Conservation (phyloP, 768 basidiomycete genomes). For the Cyathus striatus region DNA sequence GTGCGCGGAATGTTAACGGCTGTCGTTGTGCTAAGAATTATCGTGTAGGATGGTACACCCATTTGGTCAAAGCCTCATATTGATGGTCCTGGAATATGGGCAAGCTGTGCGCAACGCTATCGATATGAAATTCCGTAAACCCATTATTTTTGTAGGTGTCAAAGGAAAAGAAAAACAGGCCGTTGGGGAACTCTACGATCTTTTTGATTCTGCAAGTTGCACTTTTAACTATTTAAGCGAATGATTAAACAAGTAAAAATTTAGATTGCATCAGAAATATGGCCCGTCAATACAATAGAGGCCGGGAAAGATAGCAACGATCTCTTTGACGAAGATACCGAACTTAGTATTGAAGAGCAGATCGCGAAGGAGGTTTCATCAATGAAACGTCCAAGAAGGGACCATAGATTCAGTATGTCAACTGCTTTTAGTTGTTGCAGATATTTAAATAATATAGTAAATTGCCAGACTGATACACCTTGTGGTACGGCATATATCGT, state of each 20-base stretch:
- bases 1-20: conserved; percentile 6
- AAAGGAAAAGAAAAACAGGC: conserved; percentile 81
- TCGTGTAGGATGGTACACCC: conserved; percentile 55
- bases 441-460: too few relatives aligned
- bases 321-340: conserved; percentile 30
- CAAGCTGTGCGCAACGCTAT: conserved; percentile 47
- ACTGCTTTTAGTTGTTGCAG: too few relatives aligned
- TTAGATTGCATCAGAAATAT: conserved; percentile 68
- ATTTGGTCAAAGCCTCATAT: conserved; percentile 61
- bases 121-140: neutral
- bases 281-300: conserved; percentile 40
- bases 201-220: conserved; percentile 66
- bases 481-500: conserved; percentile 49
- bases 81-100: conserved; percentile 85
- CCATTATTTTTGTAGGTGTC: conserved; percentile 32
- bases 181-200: conserved; percentile 69
- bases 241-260: conserved; percentile 2
- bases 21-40: neutral
- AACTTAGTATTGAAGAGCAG: conserved; percentile 61
- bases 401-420: conserved; percentile 57
- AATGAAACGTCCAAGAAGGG: conserved; percentile 61
- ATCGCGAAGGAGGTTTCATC: conserved; percentile 67
- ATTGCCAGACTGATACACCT: conserved; percentile 73
- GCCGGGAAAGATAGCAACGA: conserved; percentile 13
- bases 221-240: neutral